Conservation (phyloP, 2,329 filamentous ascomycete genomes). For the Pseudocercospora fuligena region DNA sequence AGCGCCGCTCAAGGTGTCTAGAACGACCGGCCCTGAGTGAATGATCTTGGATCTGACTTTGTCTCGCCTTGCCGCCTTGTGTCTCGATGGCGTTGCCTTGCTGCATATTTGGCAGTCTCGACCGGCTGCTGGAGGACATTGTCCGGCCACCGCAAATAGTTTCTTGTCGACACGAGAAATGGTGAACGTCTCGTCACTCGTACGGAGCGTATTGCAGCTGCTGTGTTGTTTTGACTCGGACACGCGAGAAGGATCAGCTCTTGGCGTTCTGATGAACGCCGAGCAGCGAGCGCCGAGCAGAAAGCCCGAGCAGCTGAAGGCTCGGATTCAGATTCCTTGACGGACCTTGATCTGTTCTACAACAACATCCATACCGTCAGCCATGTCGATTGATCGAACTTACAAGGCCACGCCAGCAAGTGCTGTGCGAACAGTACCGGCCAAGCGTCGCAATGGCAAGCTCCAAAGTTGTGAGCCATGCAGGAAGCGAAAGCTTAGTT, state of each 20-base stretch:
- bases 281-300: neutral
- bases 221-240: too few relatives aligned
- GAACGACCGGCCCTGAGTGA: too few relatives aligned
- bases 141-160: too few relatives aligned
- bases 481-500: constrained; percentile 32
- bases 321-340: neutral
- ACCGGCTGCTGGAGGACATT: neutral
- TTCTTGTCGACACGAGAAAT: too few relatives aligned
- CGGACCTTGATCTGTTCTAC: neutral
- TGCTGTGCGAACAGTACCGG: constrained; percentile 18
- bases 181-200: too few relatives aligned
- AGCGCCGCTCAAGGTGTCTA: neutral
- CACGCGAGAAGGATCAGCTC: neutral
- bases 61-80: too few relatives aligned
- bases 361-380: neutral
- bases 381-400: constrained; percentile 3
- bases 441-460: constrained; percentile 33
- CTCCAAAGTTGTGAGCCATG: constrained; percentile 34
- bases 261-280: neutral
- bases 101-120: too few relatives aligned
- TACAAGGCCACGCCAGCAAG: constrained; percentile 4
- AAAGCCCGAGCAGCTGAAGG: neutral
- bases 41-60: too few relatives aligned
- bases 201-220: too few relatives aligned
- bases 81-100: too few relatives aligned